Percentiles rank a stretch among this genome's conserved stretches.
These are phyloP conservation scores for Pyronema omphalodes DNA, from an alignment of 495 filamentous ascomycete species.

Conservation along the genomic window DNA sequence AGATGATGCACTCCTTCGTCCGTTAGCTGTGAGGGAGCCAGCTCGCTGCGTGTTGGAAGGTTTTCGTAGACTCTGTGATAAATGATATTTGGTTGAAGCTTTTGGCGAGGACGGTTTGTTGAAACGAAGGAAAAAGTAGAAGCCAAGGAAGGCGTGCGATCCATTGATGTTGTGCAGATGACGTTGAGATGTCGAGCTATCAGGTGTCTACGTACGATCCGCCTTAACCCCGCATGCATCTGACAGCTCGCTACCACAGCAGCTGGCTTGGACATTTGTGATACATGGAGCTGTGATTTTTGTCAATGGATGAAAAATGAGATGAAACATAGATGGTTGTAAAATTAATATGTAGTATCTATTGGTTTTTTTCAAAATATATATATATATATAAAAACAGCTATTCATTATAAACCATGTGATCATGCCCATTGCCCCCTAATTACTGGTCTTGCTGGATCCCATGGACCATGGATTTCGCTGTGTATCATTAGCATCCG, in stretches of 20 bases:
- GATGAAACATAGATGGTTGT: no score
- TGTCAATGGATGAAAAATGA: no score
- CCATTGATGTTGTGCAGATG: neutral
- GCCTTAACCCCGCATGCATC: neutral
- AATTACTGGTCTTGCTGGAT: constrained; percentile 78
- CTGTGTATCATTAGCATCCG: constrained; percentile 3
- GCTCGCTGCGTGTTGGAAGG: neutral
- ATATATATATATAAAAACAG: no score
- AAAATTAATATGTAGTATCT: no score
- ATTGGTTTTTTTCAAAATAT: no score
- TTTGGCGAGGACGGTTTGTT: neutral
- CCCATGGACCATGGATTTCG: constrained; percentile 95
- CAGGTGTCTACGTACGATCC: neutral
- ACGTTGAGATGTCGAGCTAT: no score
- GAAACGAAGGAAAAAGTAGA: neutral
- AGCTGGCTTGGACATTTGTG: no score
- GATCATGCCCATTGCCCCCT: constrained; percentile 21
- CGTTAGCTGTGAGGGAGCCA: constrained; percentile 1
- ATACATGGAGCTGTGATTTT: no score
- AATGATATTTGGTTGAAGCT: neutral
- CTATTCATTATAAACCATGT: no score
- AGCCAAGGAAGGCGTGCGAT: neutral
- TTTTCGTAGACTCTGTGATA: constrained; percentile 3
- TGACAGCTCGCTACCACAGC: no score
- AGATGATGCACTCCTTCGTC: constrained; percentile 1